Evolutionary conservation across 768 basidiomycete genomes (phyloP), one percentile per base, ranked within the genome.

Genomic region (Phanerodontia chrysosporium): DNA sequence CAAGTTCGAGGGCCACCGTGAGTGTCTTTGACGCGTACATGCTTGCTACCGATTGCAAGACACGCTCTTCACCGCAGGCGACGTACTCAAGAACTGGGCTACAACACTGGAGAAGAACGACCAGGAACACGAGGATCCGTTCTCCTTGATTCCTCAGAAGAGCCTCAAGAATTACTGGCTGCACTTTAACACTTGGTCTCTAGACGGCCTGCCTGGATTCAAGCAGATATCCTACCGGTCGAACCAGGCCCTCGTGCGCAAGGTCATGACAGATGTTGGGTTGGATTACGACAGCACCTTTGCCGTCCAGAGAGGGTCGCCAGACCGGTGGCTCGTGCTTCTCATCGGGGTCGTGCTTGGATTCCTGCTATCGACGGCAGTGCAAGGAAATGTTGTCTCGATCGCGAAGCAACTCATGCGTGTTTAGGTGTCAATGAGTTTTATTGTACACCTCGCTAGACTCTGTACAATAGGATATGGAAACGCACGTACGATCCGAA

Each of bases 1-100:
- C 48, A 51, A 61, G 49, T 61, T 61, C 55, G 51, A 57, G 39
- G 45, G 55, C 25, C 60, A 61, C 55, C 32, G 60, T 51, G 18
- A 22, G 59, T 56, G 3, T 53, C 51, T n/a, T n/a, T 48, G 30
- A 6, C 3, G 24, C 25, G 52, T 36, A 32, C 46, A 4, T 48
- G 22, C 22, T 24, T 3, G 14, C 2, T 25, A 9, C 30, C 16
- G 13, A 24, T 21, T 51, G 58, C 21, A 8, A 16, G n/a, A 13
- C 6, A 46, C 44, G 9, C 22, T 49, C 10, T 8, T 24, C 25
- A 10, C 29, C 35, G 35, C 32, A 60, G 59, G 59, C 21, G 28
- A 60, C n/a, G 48, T 45, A 6, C 35, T 60, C 3, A 49, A 35
- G 14, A 42, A 56, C 51, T 51, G 46, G 49, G 9, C 54, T 3